These are phyloP conservation scores for Coffea eugenioides DNA, from an alignment of 257 asterid genomes.

Conservation along the genomic window DNA sequence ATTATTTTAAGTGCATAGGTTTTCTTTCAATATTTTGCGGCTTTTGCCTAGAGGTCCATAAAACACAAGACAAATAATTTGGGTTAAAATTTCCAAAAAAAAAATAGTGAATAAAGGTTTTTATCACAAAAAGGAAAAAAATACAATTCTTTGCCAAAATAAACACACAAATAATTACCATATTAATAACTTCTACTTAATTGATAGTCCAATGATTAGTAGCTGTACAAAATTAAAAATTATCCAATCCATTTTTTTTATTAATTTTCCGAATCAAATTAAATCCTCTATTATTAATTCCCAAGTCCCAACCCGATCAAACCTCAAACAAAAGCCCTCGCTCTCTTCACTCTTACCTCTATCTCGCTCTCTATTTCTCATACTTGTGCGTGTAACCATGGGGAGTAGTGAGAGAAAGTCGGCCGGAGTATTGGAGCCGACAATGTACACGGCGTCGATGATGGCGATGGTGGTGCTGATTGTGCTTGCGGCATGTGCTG, in stretches of 20 bases:
- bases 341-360: background rate
- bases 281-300: background rate
- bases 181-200: too few relatives aligned
- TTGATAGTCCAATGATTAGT: too few relatives aligned
- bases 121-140: too few relatives aligned
- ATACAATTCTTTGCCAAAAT: too few relatives aligned
- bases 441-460: slow-evolving; percentile 42
- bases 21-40: background rate
- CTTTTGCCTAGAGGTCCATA: too few relatives aligned
- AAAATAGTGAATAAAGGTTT: too few relatives aligned
- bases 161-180: too few relatives aligned
- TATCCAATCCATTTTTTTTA: background rate
- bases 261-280: slow-evolving; percentile 14
- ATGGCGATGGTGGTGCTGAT: slow-evolving; percentile 45
- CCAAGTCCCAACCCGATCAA: background rate
- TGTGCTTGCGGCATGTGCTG: slow-evolving; percentile 66
- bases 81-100: too few relatives aligned
- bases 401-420: slow-evolving; percentile 26
- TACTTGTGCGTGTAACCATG: slow-evolving; percentile 14
- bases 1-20: background rate
- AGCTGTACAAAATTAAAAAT: too few relatives aligned
- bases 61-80: too few relatives aligned
- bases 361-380: background rate
- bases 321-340: slow-evolving; percentile 9
- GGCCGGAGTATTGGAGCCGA: slow-evolving; percentile 42